Conservation (phyloP, 352 stramenopile genomes). For the Pythium vanterpoolii region DNA sequence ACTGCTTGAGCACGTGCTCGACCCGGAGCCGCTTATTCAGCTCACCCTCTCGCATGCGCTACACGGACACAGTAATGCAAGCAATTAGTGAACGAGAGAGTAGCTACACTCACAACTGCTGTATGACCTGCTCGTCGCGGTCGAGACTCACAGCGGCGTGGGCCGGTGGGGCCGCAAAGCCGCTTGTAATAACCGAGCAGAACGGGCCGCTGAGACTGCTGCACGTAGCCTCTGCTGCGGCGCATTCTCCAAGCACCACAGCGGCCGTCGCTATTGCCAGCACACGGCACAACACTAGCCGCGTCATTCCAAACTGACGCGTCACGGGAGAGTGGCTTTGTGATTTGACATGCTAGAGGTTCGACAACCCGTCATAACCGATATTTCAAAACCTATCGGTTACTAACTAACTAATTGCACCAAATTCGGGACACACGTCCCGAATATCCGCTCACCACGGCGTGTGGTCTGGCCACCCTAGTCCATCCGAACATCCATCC, state of each 20-base stretch:
- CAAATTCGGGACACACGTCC: constrained; percentile 12
- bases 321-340: no score
- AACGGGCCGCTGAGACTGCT: constrained; percentile 75
- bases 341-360: constrained; percentile 16
- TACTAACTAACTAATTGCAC: constrained; percentile 3
- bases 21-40: constrained; percentile 44
- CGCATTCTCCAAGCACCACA: background rate
- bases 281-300: background rate
- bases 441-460: constrained; percentile 13
- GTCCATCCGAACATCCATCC: constrained; percentile 21
- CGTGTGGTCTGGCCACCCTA: constrained; percentile 21
- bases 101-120: background rate
- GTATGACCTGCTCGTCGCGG: constrained; percentile 31
- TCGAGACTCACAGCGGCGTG: constrained; percentile 48
- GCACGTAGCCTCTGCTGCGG: constrained; percentile 19
- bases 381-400: constrained; percentile 6
- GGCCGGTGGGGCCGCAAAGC: constrained; percentile 31
- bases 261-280: background rate
- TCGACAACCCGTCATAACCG: constrained; percentile 7
- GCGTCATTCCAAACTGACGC: no score
- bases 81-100: no score
- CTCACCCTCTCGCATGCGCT: constrained; percentile 29
- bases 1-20: constrained; percentile 64
- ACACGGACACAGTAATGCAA: background rate
- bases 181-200: constrained; percentile 28